Conservation (phyloP, 345 rosid species). For the Populus pruinosa region DNA sequence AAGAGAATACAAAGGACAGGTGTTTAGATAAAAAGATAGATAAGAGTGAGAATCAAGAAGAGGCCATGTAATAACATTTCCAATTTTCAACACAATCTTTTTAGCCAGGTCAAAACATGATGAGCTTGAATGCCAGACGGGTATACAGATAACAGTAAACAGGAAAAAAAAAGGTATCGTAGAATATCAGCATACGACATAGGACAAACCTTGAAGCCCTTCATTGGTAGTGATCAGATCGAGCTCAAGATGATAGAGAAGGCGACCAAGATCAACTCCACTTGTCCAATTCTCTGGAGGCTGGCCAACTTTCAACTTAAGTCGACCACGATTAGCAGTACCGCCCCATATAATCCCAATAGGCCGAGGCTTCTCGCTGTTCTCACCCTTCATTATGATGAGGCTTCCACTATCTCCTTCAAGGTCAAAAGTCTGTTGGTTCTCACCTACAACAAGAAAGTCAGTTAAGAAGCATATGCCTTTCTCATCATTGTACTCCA, state of each 20-base stretch:
- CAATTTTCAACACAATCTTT: not conserved
- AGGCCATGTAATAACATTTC: not conserved
- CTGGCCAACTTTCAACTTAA: slow-evolving; percentile 80
- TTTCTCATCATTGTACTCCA: slow-evolving; percentile 93
- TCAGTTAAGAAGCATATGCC: slow-evolving; percentile 96
- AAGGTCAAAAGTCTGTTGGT: slow-evolving; percentile 89
- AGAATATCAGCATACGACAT: not conserved
- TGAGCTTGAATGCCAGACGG: too few relatives aligned
- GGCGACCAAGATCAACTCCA: slow-evolving; percentile 96
- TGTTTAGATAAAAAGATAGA: not conserved
- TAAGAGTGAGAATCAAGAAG: not conserved
- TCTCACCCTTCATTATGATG: slow-evolving; percentile 67
- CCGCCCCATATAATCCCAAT: slow-evolving; percentile 99
- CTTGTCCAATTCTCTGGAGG: slow-evolving; percentile 97
- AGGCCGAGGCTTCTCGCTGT: slow-evolving; percentile 63
- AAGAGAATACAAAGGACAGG: not conserved
- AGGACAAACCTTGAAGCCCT: slow-evolving; percentile 66
- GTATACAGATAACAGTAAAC: too few relatives aligned
- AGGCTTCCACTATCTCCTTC: slow-evolving; percentile 99
- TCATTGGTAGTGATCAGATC: slow-evolving; percentile 73
- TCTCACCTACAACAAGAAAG: slow-evolving; percentile 96
- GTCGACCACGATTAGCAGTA: slow-evolving; percentile 87
- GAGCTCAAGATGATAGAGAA: slow-evolving; percentile 86
- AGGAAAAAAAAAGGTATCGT: not conserved
- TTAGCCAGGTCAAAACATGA: not conserved